Evolutionary conservation across 495 filamentous ascomycete species (phyloP), one percentile per base, ranked within the genome.

Genomic region (Penicillium salamii): DNA sequence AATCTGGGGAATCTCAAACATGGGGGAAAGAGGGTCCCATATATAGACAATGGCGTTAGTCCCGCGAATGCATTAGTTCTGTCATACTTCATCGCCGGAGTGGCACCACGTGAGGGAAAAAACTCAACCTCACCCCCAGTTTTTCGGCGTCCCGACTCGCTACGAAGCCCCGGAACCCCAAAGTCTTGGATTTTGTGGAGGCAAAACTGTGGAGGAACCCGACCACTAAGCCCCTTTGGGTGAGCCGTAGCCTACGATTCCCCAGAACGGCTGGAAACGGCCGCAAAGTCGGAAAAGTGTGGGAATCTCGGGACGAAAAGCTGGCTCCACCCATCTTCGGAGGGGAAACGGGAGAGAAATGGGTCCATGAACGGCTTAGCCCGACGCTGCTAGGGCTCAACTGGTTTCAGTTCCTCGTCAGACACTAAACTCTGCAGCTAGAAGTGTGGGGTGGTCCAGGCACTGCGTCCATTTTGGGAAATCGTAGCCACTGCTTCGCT

Each of bases 111-210:
- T 50, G 47, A 35, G 21, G 13, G 20, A 29, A 34, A 43, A 50
- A 50, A 50, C 24, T 39, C 43, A 55, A 17, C n/a, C 12, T n/a
- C 13, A 7, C 42, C 33, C n/a, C 42, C 42, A 35, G 42, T 35
- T 45, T 54, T 50, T 61, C 57, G 59, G 59, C 31, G 50, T 58
- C 49, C 59, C 59, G 59, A 62, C 35, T 54, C 45, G 29, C 29
- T 47, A 23, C 8, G 2, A 46, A 19, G 3, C 45, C 45, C 45
- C 34, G 45, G 45, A 48, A 39, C 45, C 35, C 45, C 24, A 31
- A 39, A 39, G 15, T 45, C 20, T 34, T 24, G 2, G 21, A 39
- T 28, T 37, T 29, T 48, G 45, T 48, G 45, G 45, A 39, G 57
- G 52, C 49, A 54, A 61, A 55, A 36, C 45, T 52, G 52, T 46